phyloP scores from a whole-genome alignment of 257 asterid species.

The Solanum etuberosum region DNA sequence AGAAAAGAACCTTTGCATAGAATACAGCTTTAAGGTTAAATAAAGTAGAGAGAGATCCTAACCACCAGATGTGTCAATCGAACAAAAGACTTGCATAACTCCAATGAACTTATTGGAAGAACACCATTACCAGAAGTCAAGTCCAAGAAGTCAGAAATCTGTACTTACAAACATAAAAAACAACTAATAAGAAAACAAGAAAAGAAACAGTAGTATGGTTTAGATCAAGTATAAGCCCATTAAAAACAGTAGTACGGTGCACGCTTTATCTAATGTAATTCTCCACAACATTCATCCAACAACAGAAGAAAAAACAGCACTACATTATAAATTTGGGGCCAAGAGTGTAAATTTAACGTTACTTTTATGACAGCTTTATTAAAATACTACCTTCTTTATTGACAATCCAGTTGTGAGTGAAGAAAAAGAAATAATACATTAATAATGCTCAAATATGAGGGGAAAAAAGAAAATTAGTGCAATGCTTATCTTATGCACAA shows the following conservation, averaged over 20 bases:
- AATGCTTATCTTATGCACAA: neutral
- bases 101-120: neutral
- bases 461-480: neutral
- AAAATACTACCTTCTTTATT: neutral
- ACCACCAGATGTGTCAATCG: neutral
- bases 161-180: neutral
- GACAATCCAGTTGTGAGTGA: neutral
- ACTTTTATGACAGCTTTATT: neutral
- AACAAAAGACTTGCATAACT: neutral
- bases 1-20: neutral
- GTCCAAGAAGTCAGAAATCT: neutral
- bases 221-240: neutral
- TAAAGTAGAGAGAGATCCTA: neutral
- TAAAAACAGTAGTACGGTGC: neutral
- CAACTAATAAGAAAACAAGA: neutral
- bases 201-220: neutral
- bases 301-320: neutral
- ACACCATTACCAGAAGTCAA: neutral
- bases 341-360: neutral
- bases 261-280: neutral
- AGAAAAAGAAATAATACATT: neutral
- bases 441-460: neutral
- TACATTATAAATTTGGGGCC: neutral
- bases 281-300: neutral
- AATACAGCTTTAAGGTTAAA: neutral